Conservation (phyloP, 352 stramenopile genomes). For the Phytophthora sansomeana region DNA sequence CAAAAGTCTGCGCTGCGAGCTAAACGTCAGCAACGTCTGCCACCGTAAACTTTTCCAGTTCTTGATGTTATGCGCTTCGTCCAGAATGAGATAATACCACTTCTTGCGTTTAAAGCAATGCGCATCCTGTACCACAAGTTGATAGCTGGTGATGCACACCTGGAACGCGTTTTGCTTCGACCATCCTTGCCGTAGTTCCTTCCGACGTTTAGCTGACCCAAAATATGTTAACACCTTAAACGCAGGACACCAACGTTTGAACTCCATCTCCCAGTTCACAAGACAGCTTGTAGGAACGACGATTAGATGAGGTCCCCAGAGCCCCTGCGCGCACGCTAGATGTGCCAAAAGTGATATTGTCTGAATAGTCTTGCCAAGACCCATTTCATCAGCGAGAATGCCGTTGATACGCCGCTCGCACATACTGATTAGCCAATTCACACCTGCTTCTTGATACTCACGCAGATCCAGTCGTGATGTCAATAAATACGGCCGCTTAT, state of each 20-base stretch:
- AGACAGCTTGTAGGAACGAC: slow-evolving; percentile 98
- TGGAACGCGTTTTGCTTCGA: slow-evolving; percentile 97
- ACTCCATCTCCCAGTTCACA: slow-evolving; percentile 99
- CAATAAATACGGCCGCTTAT: slow-evolving; percentile 76
- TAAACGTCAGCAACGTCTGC: slow-evolving; percentile 99
- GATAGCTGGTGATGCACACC: slow-evolving; percentile 99
- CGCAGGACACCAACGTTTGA: slow-evolving; percentile 97
- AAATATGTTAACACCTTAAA: slow-evolving; percentile 99
- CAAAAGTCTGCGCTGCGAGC: slow-evolving; percentile 93
- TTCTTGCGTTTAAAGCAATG: slow-evolving; percentile 98
- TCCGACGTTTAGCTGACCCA: slow-evolving; percentile 96
- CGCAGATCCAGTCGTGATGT: slow-evolving; percentile 70
- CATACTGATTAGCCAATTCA: slow-evolving; percentile 99
- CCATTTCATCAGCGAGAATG: slow-evolving; percentile 98
- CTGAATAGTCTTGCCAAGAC: slow-evolving; percentile 98
- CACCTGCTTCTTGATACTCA: slow-evolving; percentile 85
- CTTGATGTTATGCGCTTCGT: slow-evolving; percentile 99
- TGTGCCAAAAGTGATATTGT: slow-evolving; percentile 98
- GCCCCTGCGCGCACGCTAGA: slow-evolving; percentile 88
- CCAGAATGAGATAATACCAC: slow-evolving; percentile 99
- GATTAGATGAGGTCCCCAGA: slow-evolving; percentile 99
- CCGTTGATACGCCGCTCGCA: slow-evolving; percentile 97
- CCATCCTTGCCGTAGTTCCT: slow-evolving; percentile 93
- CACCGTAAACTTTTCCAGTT: slow-evolving; percentile 99
- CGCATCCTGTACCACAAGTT: slow-evolving; percentile 97